Base-by-base conservation (phyloP, 2,329 filamentous ascomycete species). In the Calonectria pseudoreteaudii region DNA sequence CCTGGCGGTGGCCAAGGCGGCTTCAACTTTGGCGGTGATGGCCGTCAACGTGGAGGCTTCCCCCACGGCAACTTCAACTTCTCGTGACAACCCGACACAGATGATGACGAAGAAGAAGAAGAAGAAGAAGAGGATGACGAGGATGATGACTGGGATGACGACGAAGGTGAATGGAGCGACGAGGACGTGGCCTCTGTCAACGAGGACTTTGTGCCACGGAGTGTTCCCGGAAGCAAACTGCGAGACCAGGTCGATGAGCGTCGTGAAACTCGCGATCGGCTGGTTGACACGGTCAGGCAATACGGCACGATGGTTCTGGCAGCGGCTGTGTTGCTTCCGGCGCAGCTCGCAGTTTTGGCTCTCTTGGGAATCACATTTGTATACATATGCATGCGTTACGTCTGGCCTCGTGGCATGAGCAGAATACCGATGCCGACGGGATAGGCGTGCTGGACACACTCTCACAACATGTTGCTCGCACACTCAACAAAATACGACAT, bases 21-120 rank as follows among this genome's bases (percentile, higher is more conserved):
- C 72, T 93, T 93, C 84, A 88, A 88, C 76, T 93, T 93, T 71
- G 84, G 84, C 47, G 84, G 84, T 60, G 82, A 82, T 49, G 82
- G 84, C 38, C 82, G 82, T 58, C 81, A 84, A 73, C 81, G 86
- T 41, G 84, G 84, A 41, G 85, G 86, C 34, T 86, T 81, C 76
- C 80, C 81, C 14, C 79, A 81, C 47, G 83, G 80, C 36, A 80
- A 84, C 52, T 85, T 83, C 78, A 82, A 87, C 71, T 90, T 86
- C 81, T 86, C 85, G 81, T 90, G 88, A 89, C 88, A 86, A 86
- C 76, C 86, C 84, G 86, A 84, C 70, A 80, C 81, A 65, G 81
- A 82, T 64, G 41, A 44, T 44, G 41, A 44, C 41, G 80, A 83
- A 66, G 79, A 85, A 73, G 82, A 83, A 65, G 31, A 34, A 34